Percentiles rank a stretch among this genome's conserved stretches.
phyloP scores from a whole-genome alignment of 805 yeast species.

The Saccharomycopsis olivae region DNA sequence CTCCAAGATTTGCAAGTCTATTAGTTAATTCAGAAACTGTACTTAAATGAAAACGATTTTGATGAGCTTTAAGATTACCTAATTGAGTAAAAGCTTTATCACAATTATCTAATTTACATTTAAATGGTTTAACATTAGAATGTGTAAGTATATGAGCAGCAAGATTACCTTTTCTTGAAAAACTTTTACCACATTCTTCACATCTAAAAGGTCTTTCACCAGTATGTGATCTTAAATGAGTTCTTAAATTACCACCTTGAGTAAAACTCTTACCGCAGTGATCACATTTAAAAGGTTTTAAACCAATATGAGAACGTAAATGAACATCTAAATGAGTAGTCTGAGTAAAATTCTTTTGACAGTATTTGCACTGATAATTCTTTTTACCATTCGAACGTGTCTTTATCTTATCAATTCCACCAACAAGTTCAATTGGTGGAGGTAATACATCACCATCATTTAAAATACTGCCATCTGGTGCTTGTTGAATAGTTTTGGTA shows the following conservation, averaged over 20 bases:
- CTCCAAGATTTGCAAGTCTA: slow-evolving; percentile 52
- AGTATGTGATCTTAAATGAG: slow-evolving; percentile 78
- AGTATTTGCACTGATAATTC: slow-evolving; percentile 63
- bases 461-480: slow-evolving; percentile 59
- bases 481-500: slow-evolving; percentile 50
- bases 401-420: slow-evolving; percentile 66
- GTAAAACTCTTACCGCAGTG: slow-evolving; percentile 76
- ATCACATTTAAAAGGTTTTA: slow-evolving; percentile 71
- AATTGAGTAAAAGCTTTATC: slow-evolving; percentile 80
- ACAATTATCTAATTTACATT: slow-evolving; percentile 74
- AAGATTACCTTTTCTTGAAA: slow-evolving; percentile 84
- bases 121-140: slow-evolving; percentile 64
- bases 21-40: slow-evolving; percentile 60
- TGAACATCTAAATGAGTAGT: slow-evolving; percentile 90
- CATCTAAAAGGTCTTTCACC: slow-evolving; percentile 89
- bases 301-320: slow-evolving; percentile 77
- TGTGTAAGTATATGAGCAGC: slow-evolving; percentile 84
- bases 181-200: slow-evolving; percentile 60
- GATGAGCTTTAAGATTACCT: slow-evolving; percentile 91
- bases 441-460: slow-evolving; percentile 45
- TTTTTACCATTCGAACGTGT: slow-evolving; percentile 27
- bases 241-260: slow-evolving; percentile 82
- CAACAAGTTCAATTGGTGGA: slow-evolving; percentile 55
- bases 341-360: slow-evolving; percentile 74
- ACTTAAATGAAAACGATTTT: slow-evolving; percentile 73